Evolutionary conservation across 768 basidiomycete species (phyloP).

Genomic region (Amylocystis lapponica): DNA sequence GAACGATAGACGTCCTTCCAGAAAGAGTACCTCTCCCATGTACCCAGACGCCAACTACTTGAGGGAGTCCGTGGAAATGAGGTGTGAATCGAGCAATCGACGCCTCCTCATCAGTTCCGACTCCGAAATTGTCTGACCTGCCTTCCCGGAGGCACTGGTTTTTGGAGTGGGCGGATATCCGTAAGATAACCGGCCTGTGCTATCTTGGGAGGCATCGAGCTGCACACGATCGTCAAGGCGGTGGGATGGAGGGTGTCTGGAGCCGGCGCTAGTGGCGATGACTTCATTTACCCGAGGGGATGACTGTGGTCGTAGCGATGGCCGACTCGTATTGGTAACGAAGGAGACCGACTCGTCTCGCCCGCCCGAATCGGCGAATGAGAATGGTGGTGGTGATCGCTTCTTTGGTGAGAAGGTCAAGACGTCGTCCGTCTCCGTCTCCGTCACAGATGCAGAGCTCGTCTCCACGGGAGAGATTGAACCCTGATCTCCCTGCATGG

Average conservation of each 20-base stretch:
- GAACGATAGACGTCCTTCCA: too few relatives aligned
- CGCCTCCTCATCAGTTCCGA: constrained; percentile 73
- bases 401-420: constrained; percentile 70
- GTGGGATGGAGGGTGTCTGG: too few relatives aligned
- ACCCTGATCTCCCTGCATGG: constrained; percentile 9
- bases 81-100: constrained; percentile 67
- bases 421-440: constrained; percentile 58
- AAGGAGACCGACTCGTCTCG: too few relatives aligned
- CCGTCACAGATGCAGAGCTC: constrained; percentile 37
- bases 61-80: constrained; percentile 14
- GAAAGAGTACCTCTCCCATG: too few relatives aligned
- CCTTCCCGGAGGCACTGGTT: constrained; percentile 22
- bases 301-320: too few relatives aligned
- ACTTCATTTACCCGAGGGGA: too few relatives aligned
- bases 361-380: constrained; percentile 9
- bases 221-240: too few relatives aligned
- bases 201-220: too few relatives aligned
- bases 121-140: constrained; percentile 71
- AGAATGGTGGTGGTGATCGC: constrained; percentile 20
- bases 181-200: too few relatives aligned
- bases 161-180: too few relatives aligned
- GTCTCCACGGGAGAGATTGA: constrained; percentile 28
- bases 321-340: too few relatives aligned
- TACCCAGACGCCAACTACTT: not conserved
- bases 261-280: too few relatives aligned